A percentile compares a stretch with the other conserved stretches of the same genome.
Evolutionary conservation across 352 stramenopile species (phyloP).

Genomic region (Aphanomyces cochlioides): DNA sequence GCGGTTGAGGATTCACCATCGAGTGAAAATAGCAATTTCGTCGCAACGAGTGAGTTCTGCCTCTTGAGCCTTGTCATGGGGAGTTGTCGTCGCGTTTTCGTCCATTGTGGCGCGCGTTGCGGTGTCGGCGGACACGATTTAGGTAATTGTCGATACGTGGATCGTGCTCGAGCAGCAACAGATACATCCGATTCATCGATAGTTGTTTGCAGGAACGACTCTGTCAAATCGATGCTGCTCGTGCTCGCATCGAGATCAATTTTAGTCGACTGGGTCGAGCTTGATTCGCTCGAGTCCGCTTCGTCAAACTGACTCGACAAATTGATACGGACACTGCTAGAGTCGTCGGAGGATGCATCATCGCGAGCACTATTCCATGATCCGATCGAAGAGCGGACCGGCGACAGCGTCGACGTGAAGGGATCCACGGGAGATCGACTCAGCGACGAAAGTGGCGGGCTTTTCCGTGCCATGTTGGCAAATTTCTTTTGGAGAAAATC

Average conservation of each 20-base stretch:
- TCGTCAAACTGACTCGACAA: constrained; percentile 28
- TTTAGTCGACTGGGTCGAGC: background rate
- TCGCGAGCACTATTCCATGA: background rate
- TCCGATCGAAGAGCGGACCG: background rate
- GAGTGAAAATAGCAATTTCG: constrained; percentile 24
- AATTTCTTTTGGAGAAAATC: background rate
- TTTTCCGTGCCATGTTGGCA: background rate
- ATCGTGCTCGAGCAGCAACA: background rate
- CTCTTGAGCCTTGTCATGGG: background rate
- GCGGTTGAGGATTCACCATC: constrained; percentile 1
- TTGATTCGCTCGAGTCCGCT: background rate
- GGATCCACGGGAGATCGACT: too few relatives aligned
- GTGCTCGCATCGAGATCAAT: background rate
- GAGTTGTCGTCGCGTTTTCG: constrained; percentile 4
- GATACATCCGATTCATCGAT: background rate
- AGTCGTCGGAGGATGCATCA: background rate
- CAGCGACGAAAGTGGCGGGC: background rate
- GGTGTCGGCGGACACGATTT: constrained; percentile 28
- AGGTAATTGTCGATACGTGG: background rate
- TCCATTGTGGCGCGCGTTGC: constrained; percentile 25
- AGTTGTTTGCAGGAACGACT: background rate
- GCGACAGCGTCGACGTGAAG: background rate
- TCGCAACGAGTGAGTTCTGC: constrained; percentile 29
- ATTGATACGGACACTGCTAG: constrained; percentile 10
- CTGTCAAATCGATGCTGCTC: constrained; percentile 6